These are phyloP conservation scores for Chlorella sp. DNA, from an alignment of 139 green algal species.

Conservation along the genomic window DNA sequence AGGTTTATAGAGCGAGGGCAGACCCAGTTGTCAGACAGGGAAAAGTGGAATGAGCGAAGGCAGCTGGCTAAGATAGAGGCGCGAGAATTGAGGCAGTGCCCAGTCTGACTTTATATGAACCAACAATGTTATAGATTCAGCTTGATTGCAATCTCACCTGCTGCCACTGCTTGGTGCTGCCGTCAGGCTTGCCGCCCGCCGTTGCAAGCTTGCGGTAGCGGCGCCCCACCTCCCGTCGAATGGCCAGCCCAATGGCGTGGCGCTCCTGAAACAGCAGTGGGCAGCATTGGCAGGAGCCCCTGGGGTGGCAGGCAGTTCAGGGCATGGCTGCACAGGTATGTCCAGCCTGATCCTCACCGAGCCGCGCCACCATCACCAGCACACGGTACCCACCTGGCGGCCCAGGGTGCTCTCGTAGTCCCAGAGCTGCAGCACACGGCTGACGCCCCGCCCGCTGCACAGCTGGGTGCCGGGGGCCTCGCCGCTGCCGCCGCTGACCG, in stretches of 20 bases:
- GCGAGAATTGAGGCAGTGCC: background rate
- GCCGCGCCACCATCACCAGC: background rate
- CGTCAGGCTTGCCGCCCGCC: background rate
- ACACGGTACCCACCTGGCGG: constrained; percentile 36
- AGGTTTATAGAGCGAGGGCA: background rate
- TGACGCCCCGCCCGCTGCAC: background rate
- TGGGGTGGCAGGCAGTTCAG: background rate
- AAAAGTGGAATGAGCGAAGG: background rate
- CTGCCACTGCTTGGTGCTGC: constrained; percentile 38
- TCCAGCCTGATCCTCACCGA: background rate
- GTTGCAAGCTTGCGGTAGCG: constrained; percentile 36
- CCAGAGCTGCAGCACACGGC: constrained; percentile 68
- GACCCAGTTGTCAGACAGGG: background rate
- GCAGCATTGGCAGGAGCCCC: background rate
- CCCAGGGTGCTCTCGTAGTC: constrained; percentile 72
- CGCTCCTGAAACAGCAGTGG: constrained; percentile 57
- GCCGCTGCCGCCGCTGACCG: background rate
- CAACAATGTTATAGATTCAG: too few relatives aligned
- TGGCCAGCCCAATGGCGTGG: constrained; percentile 49
- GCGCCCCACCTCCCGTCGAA: constrained; percentile 66
- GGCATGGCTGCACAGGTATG: background rate
- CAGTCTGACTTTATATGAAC: background rate
- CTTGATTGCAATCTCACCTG: background rate
- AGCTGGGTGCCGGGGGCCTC: background rate
- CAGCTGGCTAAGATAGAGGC: background rate